Evolutionary conservation across 371 early-diverging fungal genomes (phyloP), one percentile per base, ranked within the genome.

Genomic region (Mortierella sp.): DNA sequence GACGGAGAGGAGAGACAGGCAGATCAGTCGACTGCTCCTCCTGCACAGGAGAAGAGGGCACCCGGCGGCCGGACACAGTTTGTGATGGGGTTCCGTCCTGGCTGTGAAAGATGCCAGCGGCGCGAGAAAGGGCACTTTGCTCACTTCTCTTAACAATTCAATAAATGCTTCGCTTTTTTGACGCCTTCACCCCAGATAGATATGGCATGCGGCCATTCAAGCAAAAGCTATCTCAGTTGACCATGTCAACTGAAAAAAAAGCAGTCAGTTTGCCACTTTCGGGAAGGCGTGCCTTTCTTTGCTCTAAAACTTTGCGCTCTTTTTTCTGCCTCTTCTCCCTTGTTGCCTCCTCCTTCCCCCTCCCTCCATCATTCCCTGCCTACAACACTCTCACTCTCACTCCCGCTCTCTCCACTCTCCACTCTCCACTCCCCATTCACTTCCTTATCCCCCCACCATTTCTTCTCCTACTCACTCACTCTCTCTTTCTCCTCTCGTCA

Each of bases 81-180:
- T 70, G 82, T 85, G 24, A 88, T 88, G 87, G 88, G 88, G 0
- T 87, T 55, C 55, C 81, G 85, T 6, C 46, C 84, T 14, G 85
- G 80, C 64, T 88, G 88, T 59, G 88, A 87, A 67, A 73, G 44
- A 51, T 88, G 88, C 44, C 85, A 70, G 24, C 85, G 80, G 0
- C 81, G 80, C 5, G 85, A 84, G 53, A 87, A 74, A 26, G 88
- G 88, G 14, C 88, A 88, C 74, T 85, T 79, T 80, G 82, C 82
- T 6, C 88, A 88, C 69, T 74, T 87, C 69, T 73, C 61, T 31
- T 73, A 40, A 40, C 43, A 72, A 53, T 8, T 43, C 55, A 54
- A 54, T 16, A 40, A 40, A 21, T 21, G 24, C 67, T 37, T 21
- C 37, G 67, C 40, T 5, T 9, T 37, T 37, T 40, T 40, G 43